Percentiles rank a stretch among this genome's conserved stretches.
Conservation (phyloP, 2,329 filamentous ascomycete species). For the Aureobasidium mangrovei region DNA sequence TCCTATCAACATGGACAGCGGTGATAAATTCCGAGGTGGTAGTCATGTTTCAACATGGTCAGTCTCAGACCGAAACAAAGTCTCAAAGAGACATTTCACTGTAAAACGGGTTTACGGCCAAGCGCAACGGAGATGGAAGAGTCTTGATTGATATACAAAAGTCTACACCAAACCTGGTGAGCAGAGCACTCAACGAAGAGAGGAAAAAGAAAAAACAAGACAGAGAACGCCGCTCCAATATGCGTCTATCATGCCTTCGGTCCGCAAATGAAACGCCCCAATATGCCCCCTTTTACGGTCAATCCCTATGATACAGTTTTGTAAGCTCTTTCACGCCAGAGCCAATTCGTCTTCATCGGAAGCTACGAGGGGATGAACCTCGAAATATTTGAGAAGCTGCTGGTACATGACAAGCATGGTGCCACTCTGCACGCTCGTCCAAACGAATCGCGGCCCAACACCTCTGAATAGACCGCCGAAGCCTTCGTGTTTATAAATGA, state of each 20-base stretch:
- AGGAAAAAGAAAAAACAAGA: background rate
- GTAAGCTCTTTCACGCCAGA: slow-evolving; percentile 15
- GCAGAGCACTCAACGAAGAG: background rate
- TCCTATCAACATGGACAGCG: no score
- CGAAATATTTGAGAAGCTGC: slow-evolving; percentile 69
- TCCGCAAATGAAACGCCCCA: slow-evolving; percentile 8
- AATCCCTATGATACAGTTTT: slow-evolving; percentile 4
- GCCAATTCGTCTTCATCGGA: slow-evolving; percentile 16
- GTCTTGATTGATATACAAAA: slow-evolving; percentile 1
- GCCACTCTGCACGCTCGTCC: slow-evolving; percentile 95
- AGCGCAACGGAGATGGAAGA: no score
- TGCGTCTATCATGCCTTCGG: slow-evolving; percentile 10
- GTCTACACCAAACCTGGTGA: background rate
- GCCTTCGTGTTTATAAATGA: slow-evolving; percentile 88
- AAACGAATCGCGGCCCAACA: slow-evolving; percentile 83
- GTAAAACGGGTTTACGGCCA: no score
- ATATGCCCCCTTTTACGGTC: background rate
- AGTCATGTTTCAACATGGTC: no score
- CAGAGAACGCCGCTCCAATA: slow-evolving; percentile 7
- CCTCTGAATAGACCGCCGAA: slow-evolving; percentile 86
- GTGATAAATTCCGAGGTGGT: no score
- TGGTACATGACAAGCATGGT: slow-evolving; percentile 97
- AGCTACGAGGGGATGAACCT: slow-evolving; percentile 40
- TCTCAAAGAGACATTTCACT: no score
- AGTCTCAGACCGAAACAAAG: no score